These are phyloP conservation scores for Tripterygium wilfordii DNA, from an alignment of 177 flowering plant genomes.

Conservation along the genomic window DNA sequence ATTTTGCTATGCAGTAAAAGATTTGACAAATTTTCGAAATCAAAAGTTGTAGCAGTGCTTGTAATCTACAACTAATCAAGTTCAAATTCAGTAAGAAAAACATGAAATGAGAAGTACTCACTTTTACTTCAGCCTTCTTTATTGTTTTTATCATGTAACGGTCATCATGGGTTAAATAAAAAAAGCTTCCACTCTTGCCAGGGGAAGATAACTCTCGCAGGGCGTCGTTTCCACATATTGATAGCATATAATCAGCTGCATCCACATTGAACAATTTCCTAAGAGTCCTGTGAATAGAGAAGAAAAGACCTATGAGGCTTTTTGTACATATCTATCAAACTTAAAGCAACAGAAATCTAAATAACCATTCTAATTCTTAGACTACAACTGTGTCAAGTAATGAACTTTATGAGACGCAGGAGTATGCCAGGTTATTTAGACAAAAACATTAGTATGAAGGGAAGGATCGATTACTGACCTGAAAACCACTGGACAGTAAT, in stretches of 20 bases:
- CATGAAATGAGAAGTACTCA: constrained; percentile 21
- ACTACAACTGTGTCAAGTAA: too few relatives aligned
- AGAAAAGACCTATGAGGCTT: not conserved
- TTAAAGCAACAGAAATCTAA: too few relatives aligned
- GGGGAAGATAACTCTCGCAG: constrained; percentile 96
- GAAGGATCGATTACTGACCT: constrained; percentile 62
- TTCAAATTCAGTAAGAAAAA: not conserved
- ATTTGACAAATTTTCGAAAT: too few relatives aligned
- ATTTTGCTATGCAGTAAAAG: too few relatives aligned
- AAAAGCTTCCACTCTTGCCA: constrained; percentile 98
- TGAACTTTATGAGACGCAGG: too few relatives aligned
- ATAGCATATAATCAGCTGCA: constrained; percentile 93
- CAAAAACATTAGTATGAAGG: too few relatives aligned
- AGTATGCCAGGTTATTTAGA: too few relatives aligned
- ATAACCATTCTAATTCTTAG: too few relatives aligned
- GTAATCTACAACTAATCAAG: too few relatives aligned
- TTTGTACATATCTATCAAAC: too few relatives aligned
- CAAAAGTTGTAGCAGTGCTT: too few relatives aligned
- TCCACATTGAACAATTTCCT: constrained; percentile 91
- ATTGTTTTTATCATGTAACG: constrained; percentile 95
- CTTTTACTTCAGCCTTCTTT: constrained; percentile 95
- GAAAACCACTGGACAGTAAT: constrained; percentile 91
- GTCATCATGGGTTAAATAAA: constrained; percentile 88
- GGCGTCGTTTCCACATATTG: constrained; percentile 92
- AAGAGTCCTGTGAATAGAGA: constrained; percentile 46